A percentile compares a stretch with the other conserved stretches of the same genome.
phyloP scores from a whole-genome alignment of 192 early-diverging fungal species.

The Linnemannia zychae region DNA sequence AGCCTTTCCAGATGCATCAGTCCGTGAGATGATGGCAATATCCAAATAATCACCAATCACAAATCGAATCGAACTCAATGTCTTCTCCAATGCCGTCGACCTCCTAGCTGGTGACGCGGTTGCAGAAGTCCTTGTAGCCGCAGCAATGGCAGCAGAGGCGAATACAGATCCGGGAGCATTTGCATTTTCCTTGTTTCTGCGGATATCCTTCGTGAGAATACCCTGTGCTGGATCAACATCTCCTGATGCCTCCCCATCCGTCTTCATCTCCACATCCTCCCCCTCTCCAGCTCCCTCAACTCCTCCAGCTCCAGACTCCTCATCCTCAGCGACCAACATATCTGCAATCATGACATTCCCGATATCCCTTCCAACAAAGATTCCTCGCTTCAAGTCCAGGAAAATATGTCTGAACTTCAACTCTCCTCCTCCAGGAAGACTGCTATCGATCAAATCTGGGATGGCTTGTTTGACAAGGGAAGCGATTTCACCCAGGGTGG shows the following conservation, averaged over 20 bases:
- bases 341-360: conserved; percentile 26
- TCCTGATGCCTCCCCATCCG: not conserved
- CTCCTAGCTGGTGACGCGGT: not conserved
- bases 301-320: not conserved
- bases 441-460: conserved; percentile 16
- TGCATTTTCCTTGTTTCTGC: not conserved
- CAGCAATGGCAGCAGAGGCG: too few relatives aligned
- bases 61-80: conserved; percentile 24
- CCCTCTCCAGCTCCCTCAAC: not conserved
- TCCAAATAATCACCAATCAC: conserved; percentile 46
- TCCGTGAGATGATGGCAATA: conserved; percentile 21
- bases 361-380: conserved; percentile 35
- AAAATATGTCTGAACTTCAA: conserved; percentile 41
- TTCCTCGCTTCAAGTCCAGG: conserved; percentile 15
- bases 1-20: not conserved
- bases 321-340: not conserved
- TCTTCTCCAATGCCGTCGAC: conserved; percentile 26
- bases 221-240: not conserved
- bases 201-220: conserved; percentile 28
- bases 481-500: conserved; percentile 46
- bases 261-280: not conserved
- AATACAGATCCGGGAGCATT: not conserved
- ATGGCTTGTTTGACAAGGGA: conserved; percentile 39
- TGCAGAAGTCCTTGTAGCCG: not conserved
- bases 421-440: conserved; percentile 5